These are phyloP conservation scores for Gracilaria domingensis DNA, from an alignment of 23 red algal species.

Conservation along the genomic window DNA sequence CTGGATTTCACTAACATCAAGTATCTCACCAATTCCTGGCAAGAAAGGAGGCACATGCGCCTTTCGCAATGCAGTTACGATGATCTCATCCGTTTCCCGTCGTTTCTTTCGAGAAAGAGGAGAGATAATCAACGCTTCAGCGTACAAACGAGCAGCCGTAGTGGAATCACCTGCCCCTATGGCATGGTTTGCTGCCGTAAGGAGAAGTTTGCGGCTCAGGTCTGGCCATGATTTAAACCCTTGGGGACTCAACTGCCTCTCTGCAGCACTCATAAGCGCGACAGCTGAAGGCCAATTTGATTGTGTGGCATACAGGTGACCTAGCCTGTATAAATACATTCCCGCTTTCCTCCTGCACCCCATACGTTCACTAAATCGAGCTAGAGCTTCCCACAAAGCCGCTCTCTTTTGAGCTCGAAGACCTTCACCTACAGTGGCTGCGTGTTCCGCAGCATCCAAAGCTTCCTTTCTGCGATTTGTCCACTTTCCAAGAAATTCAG, in stretches of 20 bases:
- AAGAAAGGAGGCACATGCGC: constrained; percentile 58
- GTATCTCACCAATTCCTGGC: constrained; percentile 28
- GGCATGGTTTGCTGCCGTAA: constrained; percentile 60
- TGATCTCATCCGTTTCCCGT: constrained; percentile 46
- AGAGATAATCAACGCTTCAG: constrained; percentile 52
- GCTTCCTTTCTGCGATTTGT: constrained; percentile 72
- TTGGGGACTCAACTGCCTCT: constrained; percentile 52
- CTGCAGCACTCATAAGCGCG: constrained; percentile 65
- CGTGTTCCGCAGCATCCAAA: constrained; percentile 77
- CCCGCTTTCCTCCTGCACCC: constrained; percentile 73
- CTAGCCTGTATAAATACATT: constrained; percentile 74
- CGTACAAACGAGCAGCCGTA: constrained; percentile 55
- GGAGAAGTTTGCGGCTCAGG: constrained; percentile 68
- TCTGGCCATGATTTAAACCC: constrained; percentile 64
- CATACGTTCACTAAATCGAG: constrained; percentile 64
- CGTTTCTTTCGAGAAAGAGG: constrained; percentile 12
- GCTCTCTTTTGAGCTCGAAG: constrained; percentile 49
- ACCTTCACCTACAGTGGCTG: constrained; percentile 73
- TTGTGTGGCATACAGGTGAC: constrained; percentile 58
- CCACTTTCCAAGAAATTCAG: constrained; percentile 64
- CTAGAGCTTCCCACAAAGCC: constrained; percentile 75
- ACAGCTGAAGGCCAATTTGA: constrained; percentile 55
- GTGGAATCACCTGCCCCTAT: constrained; percentile 65
- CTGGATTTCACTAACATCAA: constrained; percentile 26
- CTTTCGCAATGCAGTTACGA: constrained; percentile 43